These are phyloP conservation scores for Cryptococcus sp. DNA, from an alignment of 1,284 basidiomycete species.

Conservation along the genomic window DNA sequence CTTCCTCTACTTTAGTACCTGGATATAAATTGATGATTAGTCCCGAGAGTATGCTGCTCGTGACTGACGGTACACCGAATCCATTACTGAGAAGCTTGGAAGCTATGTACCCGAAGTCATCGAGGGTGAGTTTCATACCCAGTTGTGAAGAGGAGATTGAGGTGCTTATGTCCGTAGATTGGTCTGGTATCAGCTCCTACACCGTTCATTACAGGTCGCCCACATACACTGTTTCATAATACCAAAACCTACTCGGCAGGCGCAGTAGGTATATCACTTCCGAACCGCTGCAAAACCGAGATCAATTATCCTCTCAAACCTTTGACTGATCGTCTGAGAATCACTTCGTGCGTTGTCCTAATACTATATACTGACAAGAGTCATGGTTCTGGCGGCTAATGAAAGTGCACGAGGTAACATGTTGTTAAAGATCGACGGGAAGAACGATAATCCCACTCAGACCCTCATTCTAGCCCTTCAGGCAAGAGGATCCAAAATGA, in stretches of 20 bases:
- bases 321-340: constrained; percentile 55
- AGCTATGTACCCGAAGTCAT: constrained; percentile 51
- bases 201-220: constrained; percentile 76
- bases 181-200: constrained; percentile 73
- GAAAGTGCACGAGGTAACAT: constrained; percentile 73
- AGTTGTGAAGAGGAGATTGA: not conserved
- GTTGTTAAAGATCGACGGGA: constrained; percentile 56
- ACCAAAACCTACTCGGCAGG: constrained; percentile 60
- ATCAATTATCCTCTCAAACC: constrained; percentile 57
- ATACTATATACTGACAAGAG: constrained; percentile 40
- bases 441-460: constrained; percentile 62
- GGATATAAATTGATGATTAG: constrained; percentile 1
- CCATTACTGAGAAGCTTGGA: constrained; percentile 26
- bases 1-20: not conserved
- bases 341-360: constrained; percentile 55
- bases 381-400: constrained; percentile 20
- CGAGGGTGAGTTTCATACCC: constrained; percentile 54
- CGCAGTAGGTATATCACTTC: constrained; percentile 67
- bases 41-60: constrained; percentile 20
- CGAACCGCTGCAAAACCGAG: constrained; percentile 30
- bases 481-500: constrained; percentile 40
- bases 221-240: constrained; percentile 68
- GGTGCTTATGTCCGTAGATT: constrained; percentile 50
- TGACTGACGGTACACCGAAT: constrained; percentile 33
- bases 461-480: constrained; percentile 62